Percentiles rank a stretch among this genome's conserved stretches.
phyloP scores from a whole-genome alignment of 371 early-diverging fungal genomes.

The Mortierella sp. region DNA sequence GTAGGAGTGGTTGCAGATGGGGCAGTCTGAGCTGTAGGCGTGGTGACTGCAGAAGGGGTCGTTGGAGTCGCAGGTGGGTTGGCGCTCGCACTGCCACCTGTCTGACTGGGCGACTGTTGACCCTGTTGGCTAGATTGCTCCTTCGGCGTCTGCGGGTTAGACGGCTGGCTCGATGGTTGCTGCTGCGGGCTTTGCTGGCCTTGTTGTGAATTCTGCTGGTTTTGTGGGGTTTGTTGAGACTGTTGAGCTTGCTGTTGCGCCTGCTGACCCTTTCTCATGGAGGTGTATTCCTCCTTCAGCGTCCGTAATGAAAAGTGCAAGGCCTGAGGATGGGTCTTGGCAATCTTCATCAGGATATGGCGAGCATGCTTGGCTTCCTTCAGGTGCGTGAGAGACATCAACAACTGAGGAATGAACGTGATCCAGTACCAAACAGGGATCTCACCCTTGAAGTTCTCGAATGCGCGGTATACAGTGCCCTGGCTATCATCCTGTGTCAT shows the following conservation, averaged over 20 bases:
- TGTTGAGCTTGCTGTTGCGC: conserved; percentile 34
- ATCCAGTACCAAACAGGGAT: conserved; percentile 98
- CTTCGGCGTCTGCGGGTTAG: conserved; percentile 20
- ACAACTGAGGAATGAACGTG: conserved; percentile 95
- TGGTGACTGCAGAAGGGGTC: conserved; percentile 30
- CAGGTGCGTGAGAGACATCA: conserved; percentile 75
- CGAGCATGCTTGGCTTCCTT: conserved; percentile 86
- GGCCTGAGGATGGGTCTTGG: conserved; percentile 96
- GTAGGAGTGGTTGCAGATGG: conserved; percentile 31
- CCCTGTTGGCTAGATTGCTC: conserved; percentile 17
- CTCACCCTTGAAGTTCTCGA: conserved; percentile 91
- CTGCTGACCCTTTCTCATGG: conserved; percentile 68
- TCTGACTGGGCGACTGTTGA: conserved; percentile 19
- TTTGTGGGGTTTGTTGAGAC: background rate
- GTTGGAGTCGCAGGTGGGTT: conserved; percentile 42
- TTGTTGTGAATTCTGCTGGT: background rate
- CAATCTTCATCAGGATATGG: conserved; percentile 89
- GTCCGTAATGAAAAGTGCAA: conserved; percentile 95
- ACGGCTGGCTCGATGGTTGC: too few species aligned
- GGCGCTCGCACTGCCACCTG: conserved; percentile 14
- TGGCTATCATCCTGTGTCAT: conserved; percentile 90
- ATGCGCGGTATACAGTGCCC: conserved; percentile 80
- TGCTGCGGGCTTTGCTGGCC: background rate
- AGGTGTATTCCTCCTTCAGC: conserved; percentile 84
- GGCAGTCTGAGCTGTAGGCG: conserved; percentile 15